phyloP scores from a whole-genome alignment of 164 flowering plant species.

The Vitis vinifera region ASM3070453v1 NC_081810.1:24059001-24059500 shows the following conservation, averaged over 20 bases:
- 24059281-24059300: conserved; percentile 58
- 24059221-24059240: not conserved
- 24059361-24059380: not conserved
- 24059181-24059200: not conserved
- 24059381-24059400: conserved; percentile 13
- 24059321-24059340: conserved; percentile 36
- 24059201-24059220: not conserved
- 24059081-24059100: no score
- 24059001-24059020: no score
- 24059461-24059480: conserved; percentile 24
- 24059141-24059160: no score
- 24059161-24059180: no score
- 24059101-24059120: no score
- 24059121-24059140: no score
- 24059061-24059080: no score
- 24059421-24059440: conserved; percentile 21
- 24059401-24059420: conserved; percentile 10
- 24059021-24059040: no score
- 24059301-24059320: conserved; percentile 68
- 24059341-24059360: conserved; percentile 5
- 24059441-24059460: conserved; percentile 52
- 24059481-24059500: not conserved
- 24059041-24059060: no score
- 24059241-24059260: conserved; percentile 14
- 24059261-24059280: conserved; percentile 42